Evolutionary conservation across 2,329 filamentous ascomycete species (phyloP).

Genomic region (Periconia sp.): DNA sequence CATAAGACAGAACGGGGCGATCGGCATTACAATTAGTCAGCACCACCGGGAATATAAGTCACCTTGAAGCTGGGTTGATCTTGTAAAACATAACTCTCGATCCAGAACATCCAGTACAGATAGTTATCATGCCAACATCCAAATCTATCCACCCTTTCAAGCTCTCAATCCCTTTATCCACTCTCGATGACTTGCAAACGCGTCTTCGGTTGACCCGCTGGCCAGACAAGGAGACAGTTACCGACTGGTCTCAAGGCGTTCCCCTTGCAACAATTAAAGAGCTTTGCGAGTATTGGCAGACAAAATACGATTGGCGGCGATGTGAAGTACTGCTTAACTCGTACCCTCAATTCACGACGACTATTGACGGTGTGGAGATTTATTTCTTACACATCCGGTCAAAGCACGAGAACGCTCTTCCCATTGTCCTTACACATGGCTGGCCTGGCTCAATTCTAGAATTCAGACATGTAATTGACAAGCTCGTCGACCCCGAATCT

Average conservation of each 20-base stretch:
- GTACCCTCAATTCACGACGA: conserved; percentile 62
- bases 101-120: conserved; percentile 5
- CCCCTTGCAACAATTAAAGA: conserved; percentile 64
- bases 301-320: conserved; percentile 63
- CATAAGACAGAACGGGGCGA: too few relatives aligned
- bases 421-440: conserved; percentile 68
- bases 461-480: conserved; percentile 19
- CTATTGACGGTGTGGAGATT: conserved; percentile 61
- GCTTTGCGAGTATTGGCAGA: conserved; percentile 61
- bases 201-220: conserved; percentile 25
- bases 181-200: conserved; percentile 24
- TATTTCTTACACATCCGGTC: conserved; percentile 67
- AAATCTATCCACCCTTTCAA: conserved; percentile 18
- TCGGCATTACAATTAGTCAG: too few relatives aligned
- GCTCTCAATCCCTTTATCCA: conserved; percentile 17
- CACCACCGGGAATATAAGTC: too few relatives aligned
- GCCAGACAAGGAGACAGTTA: conserved; percentile 18
- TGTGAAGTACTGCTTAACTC: conserved; percentile 64
- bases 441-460: conserved; percentile 54
- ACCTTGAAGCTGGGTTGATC: conserved; percentile 3
- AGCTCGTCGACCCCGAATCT: conserved; percentile 43
- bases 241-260: conserved; percentile 61
- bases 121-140: conserved; percentile 9
- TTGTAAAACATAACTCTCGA: conserved; percentile 3
- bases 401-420: conserved; percentile 62